Conservation (phyloP, 371 early-diverging fungal species). For the Mortierella sp. region DNA sequence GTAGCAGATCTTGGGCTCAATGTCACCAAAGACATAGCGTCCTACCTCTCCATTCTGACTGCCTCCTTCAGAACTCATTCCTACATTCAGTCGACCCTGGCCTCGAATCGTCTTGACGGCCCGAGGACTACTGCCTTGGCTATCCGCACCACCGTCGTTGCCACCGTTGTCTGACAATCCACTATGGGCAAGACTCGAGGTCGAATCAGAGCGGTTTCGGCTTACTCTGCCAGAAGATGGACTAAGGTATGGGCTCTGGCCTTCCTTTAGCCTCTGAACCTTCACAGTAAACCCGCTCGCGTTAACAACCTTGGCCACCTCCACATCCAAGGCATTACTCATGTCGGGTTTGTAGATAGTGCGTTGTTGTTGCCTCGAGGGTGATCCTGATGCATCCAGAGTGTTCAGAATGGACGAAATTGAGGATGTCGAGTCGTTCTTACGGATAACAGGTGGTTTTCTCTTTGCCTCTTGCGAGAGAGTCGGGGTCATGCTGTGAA, state of each 20-base stretch:
- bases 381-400: conserved; percentile 17
- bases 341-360: conserved; percentile 72
- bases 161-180: conserved; percentile 36
- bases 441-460: conserved; percentile 31
- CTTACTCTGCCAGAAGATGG: conserved; percentile 6
- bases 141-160: conserved; percentile 25
- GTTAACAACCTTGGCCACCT: conserved; percentile 80
- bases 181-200: conserved; percentile 25
- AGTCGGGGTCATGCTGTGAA: conserved; percentile 46
- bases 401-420: conserved; percentile 25
- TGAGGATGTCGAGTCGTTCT: conserved; percentile 40
- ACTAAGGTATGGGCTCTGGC: conserved; percentile 20
- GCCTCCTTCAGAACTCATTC: conserved; percentile 33
- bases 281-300: conserved; percentile 53
- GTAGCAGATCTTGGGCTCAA: conserved; percentile 77
- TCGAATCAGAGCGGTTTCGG: conserved; percentile 33
- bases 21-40: conserved; percentile 80
- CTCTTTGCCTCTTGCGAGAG: conserved; percentile 42
- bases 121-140: conserved; percentile 58
- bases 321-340: conserved; percentile 75
- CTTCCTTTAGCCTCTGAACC: conserved; percentile 44
- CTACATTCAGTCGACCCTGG: conserved; percentile 23
- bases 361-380: conserved; percentile 36
- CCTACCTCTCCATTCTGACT: conserved; percentile 66
- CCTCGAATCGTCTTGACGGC: conserved; percentile 68